Conservation (phyloP, 164 flowering plant species). For the Akebia trifoliata region DNA sequence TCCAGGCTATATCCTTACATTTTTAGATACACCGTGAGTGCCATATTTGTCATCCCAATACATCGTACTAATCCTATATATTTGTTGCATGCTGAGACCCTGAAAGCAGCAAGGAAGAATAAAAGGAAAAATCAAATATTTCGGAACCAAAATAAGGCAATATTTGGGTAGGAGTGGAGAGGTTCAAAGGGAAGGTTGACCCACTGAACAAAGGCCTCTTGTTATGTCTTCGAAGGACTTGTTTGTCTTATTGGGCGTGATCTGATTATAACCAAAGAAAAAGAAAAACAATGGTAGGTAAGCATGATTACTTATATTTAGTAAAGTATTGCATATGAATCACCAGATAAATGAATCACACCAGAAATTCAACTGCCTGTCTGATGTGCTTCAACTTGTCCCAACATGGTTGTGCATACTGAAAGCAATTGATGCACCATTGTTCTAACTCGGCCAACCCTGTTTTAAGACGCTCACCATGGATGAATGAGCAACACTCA, state of each 20-base stretch:
- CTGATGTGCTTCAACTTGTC: slow-evolving; percentile 92
- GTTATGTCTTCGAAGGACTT: slow-evolving; percentile 82
- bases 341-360: slow-evolving; percentile 16
- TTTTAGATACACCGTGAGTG: slow-evolving; percentile 85
- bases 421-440: slow-evolving; percentile 50
- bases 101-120: slow-evolving; percentile 20
- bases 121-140: background rate
- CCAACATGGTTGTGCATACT: slow-evolving; percentile 95
- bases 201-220: slow-evolving; percentile 81
- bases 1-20: slow-evolving; percentile 46
- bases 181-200: slow-evolving; percentile 15
- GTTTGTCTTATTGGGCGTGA: slow-evolving; percentile 91
- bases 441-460: slow-evolving; percentile 91
- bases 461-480: slow-evolving; percentile 89
- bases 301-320: background rate
- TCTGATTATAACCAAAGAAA: slow-evolving; percentile 51
- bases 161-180: background rate
- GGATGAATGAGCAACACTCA: slow-evolving; percentile 97
- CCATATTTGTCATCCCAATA: slow-evolving; percentile 99
- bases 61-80: slow-evolving; percentile 94
- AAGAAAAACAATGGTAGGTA: slow-evolving; percentile 1
- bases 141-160: background rate
- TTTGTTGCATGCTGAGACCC: slow-evolving; percentile 90
- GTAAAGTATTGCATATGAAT: background rate
- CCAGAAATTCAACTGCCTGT: slow-evolving; percentile 97